Evolutionary conservation across 768 basidiomycete genomes (phyloP).

Genomic region (Royoungia palumana): DNA sequence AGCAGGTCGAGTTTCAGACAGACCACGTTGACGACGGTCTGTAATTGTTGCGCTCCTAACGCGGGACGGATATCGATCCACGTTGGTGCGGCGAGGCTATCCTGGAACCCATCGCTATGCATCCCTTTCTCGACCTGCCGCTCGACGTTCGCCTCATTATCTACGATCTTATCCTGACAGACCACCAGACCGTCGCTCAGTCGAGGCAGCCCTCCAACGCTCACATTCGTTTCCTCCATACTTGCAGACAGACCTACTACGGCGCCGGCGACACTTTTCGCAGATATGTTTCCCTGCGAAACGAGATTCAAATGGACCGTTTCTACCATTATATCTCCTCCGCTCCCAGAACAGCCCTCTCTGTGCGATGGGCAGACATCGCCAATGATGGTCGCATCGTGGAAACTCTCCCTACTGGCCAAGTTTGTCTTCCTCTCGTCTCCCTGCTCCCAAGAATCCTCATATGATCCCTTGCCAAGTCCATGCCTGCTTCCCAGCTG

Average conservation of each 20-base stretch:
- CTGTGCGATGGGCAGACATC: slow-evolving; percentile 35
- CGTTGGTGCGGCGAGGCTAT: slow-evolving; percentile 27
- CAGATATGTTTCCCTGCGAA: slow-evolving; percentile 36
- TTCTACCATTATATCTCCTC: slow-evolving; percentile 23
- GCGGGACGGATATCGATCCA: slow-evolving; percentile 21
- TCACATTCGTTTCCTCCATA: slow-evolving; percentile 33
- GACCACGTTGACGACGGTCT: slow-evolving; percentile 23
- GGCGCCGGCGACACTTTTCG: slow-evolving; percentile 31
- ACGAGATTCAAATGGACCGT: slow-evolving; percentile 36
- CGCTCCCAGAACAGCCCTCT: slow-evolving; percentile 17
- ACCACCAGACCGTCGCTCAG: slow-evolving; percentile 18
- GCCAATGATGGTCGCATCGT: slow-evolving; percentile 39
- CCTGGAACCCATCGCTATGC: background rate
- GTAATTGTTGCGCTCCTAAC: slow-evolving; percentile 29
- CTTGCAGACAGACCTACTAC: slow-evolving; percentile 28
- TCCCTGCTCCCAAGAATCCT: slow-evolving; percentile 3
- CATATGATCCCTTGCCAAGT: slow-evolving; percentile 4
- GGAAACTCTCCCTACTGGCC: slow-evolving; percentile 12
- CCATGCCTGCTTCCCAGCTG: slow-evolving; percentile 31
- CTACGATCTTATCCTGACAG: slow-evolving; percentile 30
- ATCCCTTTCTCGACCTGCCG: slow-evolving; percentile 28
- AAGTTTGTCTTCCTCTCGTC: slow-evolving; percentile 17
- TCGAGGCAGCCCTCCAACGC: slow-evolving; percentile 33
- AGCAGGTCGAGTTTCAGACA: slow-evolving; percentile 27
- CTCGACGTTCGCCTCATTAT: slow-evolving; percentile 35